Evolutionary conservation across 768 basidiomycete genomes (phyloP), one percentile per base, ranked within the genome.

Genomic region (Leucocoprinus sp.): DNA sequence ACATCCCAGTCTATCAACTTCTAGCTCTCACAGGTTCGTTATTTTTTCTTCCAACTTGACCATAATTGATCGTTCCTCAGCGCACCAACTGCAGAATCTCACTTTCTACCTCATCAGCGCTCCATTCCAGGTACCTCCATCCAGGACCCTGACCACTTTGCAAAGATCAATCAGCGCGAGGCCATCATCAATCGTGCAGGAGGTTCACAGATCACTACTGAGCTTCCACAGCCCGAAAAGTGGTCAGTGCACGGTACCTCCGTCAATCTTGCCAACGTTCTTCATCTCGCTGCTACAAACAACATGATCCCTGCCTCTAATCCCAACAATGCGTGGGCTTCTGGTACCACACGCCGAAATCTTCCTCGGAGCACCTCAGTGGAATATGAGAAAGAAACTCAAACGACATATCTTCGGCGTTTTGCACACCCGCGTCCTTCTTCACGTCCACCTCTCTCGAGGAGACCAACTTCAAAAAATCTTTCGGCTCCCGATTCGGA

Each of bases 251-350:
- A 84, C 56, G 86, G 88, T 63, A 92, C 90, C 36, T 82, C 87
- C 15, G 90, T 92, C 41, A 85, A 88, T 63, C 82, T 90, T 56
- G 90, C 88, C 8, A 75, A 76, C 55, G 90, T 89, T 23, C 85
- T 93, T 57, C 67, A 71, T 9, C 46, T 53, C 79, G 90, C 89
- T 15, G 84, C 75, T 17, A 67, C 64, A 59, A 45, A 48, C 36
- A 66, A 69, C 48, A 57, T 64, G 37, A 50, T 66, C 24, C 64
- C 59, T 54, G 21, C 55, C 4, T 43, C 48, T 43, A 77, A 74
- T 53, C 76, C 78, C 22, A 83, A 84, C 59, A 66, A 66, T 42
- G 63, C 80, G 0, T 86, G 84, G 86, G 78, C 78, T 2, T 81
- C 84, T 2, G 31, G 31, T 3, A 67, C 73, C n/a, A 69, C 69